phyloP scores from a whole-genome alignment of 768 basidiomycete species.

The Lentinula boryana region DNA sequence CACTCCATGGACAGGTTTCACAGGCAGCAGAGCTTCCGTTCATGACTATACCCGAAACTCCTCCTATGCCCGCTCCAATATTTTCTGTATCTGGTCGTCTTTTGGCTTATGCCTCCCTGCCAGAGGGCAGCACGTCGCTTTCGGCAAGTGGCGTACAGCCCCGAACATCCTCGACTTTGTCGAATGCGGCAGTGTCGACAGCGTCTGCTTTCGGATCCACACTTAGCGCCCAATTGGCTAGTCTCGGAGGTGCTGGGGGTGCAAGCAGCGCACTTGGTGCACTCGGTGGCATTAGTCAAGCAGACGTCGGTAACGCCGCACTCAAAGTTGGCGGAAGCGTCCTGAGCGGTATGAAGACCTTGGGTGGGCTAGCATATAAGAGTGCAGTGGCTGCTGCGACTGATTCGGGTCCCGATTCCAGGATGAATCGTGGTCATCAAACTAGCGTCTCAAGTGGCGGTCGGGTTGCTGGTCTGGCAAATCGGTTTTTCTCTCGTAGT shows the following conservation, averaged over 20 bases:
- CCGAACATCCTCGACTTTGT: conserved; percentile 8
- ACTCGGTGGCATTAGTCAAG: conserved; percentile 25
- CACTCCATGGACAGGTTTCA: background rate
- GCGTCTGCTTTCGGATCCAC: conserved; percentile 17
- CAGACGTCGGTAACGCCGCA: conserved; percentile 49
- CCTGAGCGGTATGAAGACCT: conserved; percentile 55
- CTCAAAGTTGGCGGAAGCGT: conserved; percentile 56
- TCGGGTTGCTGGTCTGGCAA: conserved; percentile 19
- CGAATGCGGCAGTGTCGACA: conserved; percentile 15
- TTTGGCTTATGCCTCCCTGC: conserved; percentile 49
- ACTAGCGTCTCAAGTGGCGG: conserved; percentile 7
- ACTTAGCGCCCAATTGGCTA: conserved; percentile 8
- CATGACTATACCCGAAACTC: conserved; percentile 1
- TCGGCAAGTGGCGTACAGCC: conserved; percentile 10
- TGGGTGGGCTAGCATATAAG: conserved; percentile 55
- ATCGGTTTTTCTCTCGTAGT: conserved; percentile 54
- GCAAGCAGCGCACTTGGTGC: conserved; percentile 7
- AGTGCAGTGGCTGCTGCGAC: conserved; percentile 34
- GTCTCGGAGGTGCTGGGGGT: conserved; percentile 1
- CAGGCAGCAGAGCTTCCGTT: background rate
- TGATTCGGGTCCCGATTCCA: conserved; percentile 9
- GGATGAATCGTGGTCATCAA: background rate
- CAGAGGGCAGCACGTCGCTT: conserved; percentile 10
- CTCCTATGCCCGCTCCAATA: conserved; percentile 34
- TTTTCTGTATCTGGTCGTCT: conserved; percentile 60